These are phyloP conservation scores for Bretschneidera sinensis DNA, from an alignment of 345 rosid species.

Conservation along the genomic window DNA sequence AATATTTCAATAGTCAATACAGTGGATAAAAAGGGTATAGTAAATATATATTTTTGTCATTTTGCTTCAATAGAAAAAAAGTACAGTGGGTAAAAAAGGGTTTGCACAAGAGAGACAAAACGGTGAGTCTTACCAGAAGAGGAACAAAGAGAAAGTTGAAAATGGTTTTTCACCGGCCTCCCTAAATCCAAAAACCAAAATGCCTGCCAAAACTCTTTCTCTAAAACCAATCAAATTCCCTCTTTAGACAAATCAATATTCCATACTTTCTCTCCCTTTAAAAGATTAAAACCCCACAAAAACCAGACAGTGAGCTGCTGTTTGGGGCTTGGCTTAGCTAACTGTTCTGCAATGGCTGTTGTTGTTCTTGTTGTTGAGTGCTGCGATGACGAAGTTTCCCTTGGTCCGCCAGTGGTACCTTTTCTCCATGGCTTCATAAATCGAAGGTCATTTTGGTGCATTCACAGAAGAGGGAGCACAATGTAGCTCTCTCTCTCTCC, in stretches of 20 bases:
- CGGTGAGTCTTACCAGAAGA: conserved; percentile 24
- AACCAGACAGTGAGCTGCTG: conserved; percentile 20
- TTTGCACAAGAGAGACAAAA: conserved; percentile 27
- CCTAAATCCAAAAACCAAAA: conserved; percentile 10
- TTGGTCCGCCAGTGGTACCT: conserved; percentile 8
- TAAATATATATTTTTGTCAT: too few species aligned
- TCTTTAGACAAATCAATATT: conserved; percentile 1
- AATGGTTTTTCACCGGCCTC: conserved; percentile 40
- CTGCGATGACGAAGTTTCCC: conserved; percentile 33
- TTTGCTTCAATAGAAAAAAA: neutral
- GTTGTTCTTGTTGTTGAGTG: neutral
- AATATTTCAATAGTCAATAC: too few species aligned
- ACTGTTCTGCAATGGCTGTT: conserved; percentile 22
- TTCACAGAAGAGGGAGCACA: conserved; percentile 27
- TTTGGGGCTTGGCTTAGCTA: neutral
- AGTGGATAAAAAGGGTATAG: too few species aligned
- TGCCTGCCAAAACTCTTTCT: neutral
- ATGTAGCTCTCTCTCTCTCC: conserved; percentile 30
- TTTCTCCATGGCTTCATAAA: conserved; percentile 16
- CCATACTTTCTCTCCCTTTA: conserved; percentile 2
- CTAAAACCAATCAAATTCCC: conserved; percentile 12
- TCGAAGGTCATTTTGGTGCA: conserved; percentile 32
- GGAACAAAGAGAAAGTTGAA: conserved; percentile 28
- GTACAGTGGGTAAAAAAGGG: neutral
- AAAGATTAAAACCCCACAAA: neutral